phyloP scores from a whole-genome alignment of 2,329 filamentous ascomycete species.

The Beauveria rudraprayagi region DNA sequence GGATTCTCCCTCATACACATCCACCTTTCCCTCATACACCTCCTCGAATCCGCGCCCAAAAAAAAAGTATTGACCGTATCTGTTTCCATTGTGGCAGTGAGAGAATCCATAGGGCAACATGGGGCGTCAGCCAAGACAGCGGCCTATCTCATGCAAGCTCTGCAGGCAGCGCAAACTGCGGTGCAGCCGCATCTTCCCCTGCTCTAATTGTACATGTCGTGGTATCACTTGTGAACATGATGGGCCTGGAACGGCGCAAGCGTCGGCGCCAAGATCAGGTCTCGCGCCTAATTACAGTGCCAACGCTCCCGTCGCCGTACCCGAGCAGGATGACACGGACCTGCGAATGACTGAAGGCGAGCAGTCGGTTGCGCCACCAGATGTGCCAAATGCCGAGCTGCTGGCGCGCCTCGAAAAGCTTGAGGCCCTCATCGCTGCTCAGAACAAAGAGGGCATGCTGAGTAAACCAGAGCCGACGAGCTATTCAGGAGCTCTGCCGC shows the following conservation, averaged over 20 bases:
- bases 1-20: conserved; percentile 5
- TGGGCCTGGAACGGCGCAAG: neutral
- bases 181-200: conserved; percentile 29
- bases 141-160: conserved; percentile 27
- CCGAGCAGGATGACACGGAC: neutral
- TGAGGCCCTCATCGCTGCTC: conserved; percentile 19
- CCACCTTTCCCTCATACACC: conserved; percentile 8
- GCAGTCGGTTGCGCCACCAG: conserved; percentile 10
- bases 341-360: neutral
- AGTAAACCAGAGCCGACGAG: conserved; percentile 4
- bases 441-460: conserved; percentile 10
- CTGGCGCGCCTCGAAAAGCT: conserved; percentile 20
- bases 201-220: conserved; percentile 28
- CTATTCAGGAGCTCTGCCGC: neutral
- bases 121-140: conserved; percentile 25
- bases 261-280: conserved; percentile 3
- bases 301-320: neutral
- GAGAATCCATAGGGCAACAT: conserved; percentile 8
- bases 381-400: conserved; percentile 16
- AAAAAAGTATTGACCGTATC: neutral
- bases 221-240: conserved; percentile 22
- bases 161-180: conserved; percentile 28
- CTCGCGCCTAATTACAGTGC: conserved; percentile 2
- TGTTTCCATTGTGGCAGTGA: conserved; percentile 8
- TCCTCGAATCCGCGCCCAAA: conserved; percentile 2